Conservation (phyloP, 1,139 yeast genomes). For the Pichia sp. region DNA sequence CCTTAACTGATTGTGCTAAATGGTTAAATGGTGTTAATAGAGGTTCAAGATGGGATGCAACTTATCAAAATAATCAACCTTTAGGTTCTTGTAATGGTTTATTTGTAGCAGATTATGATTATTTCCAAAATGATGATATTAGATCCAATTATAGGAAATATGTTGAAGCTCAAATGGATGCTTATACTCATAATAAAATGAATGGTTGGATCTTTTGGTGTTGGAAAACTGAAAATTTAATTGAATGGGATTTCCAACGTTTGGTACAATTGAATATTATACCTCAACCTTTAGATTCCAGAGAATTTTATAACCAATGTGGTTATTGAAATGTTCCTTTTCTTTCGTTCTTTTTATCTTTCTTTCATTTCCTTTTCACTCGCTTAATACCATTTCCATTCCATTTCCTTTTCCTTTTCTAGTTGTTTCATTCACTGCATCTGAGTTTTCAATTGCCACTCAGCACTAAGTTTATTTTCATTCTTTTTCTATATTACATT, state of each 20-base stretch:
- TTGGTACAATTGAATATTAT: constrained; percentile 43
- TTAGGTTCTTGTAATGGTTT: constrained; percentile 33
- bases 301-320: constrained; percentile 35
- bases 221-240: constrained; percentile 54
- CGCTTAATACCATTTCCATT: too few species aligned
- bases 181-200: constrained; percentile 30
- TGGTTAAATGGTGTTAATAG: constrained; percentile 58
- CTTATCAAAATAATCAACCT: constrained; percentile 34
- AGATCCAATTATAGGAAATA: constrained; percentile 35
- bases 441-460: too few species aligned
- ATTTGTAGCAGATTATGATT: constrained; percentile 21
- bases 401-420: too few species aligned
- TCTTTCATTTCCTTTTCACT: not conserved
- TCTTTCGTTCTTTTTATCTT: not conserved
- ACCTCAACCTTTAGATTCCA: constrained; percentile 52
- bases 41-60: constrained; percentile 53
- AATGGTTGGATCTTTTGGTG: constrained; percentile 68
- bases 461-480: too few species aligned
- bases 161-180: constrained; percentile 45
- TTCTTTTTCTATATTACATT: too few species aligned
- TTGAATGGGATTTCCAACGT: constrained; percentile 57
- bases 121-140: constrained; percentile 30
- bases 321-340: constrained; percentile 13
- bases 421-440: too few species aligned
- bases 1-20: constrained; percentile 66